Conservation (phyloP, 2,329 filamentous ascomycete genomes). For the Calonectria fujianensis region DNA sequence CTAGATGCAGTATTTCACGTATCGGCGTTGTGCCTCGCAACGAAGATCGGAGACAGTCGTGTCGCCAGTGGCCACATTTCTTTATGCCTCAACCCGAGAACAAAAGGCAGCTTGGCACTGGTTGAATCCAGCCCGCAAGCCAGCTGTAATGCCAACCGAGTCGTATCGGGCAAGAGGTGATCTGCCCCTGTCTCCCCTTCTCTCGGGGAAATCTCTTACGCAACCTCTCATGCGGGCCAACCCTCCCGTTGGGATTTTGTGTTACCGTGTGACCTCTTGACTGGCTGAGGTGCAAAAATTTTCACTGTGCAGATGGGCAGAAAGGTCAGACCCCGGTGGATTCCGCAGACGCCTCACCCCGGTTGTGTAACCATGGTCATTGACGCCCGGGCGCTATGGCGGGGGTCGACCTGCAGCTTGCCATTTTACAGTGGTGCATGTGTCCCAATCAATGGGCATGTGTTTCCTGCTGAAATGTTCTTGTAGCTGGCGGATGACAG, state of each 20-base stretch:
- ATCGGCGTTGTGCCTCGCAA: background rate
- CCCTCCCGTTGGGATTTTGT: constrained; percentile 19
- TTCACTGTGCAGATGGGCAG: constrained; percentile 25
- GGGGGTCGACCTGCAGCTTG: constrained; percentile 14
- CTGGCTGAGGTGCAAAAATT: constrained; percentile 33
- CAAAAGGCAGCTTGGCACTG: background rate
- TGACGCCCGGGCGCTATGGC: constrained; percentile 28
- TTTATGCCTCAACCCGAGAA: background rate
- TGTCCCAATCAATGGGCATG: constrained; percentile 8
- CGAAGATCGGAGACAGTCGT: background rate
- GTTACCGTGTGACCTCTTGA: constrained; percentile 33
- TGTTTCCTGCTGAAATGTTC: background rate
- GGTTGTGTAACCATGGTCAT: constrained; percentile 44
- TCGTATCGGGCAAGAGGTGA: background rate
- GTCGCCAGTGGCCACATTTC: background rate
- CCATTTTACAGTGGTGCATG: constrained; percentile 13
- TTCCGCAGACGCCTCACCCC: constrained; percentile 36
- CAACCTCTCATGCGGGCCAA: constrained; percentile 25
- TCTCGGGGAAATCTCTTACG: constrained; percentile 19
- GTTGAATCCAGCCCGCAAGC: background rate
- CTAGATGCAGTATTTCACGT: background rate
- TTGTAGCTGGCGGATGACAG: constrained; percentile 1
- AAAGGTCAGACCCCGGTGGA: constrained; percentile 34
- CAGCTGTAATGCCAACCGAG: constrained; percentile 4
- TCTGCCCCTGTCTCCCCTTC: constrained; percentile 24